A percentile compares a stretch with the other conserved stretches of the same genome.
Evolutionary conservation across 257 asterid genomes (phyloP).

Genomic region (Capsicum pubescens): DNA sequence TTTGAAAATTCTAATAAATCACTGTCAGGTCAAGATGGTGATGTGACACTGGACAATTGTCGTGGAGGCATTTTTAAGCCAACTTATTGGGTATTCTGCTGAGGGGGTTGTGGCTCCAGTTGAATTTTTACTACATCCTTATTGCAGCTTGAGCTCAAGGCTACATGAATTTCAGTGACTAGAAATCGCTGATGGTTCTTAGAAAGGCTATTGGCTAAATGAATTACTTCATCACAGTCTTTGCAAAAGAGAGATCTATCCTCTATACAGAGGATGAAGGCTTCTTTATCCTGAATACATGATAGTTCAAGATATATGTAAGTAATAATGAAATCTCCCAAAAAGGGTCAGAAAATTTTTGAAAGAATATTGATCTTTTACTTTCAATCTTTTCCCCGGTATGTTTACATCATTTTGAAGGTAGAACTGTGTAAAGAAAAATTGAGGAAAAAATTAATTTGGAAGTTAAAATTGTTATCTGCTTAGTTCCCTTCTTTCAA

Average conservation of each 20-base stretch:
- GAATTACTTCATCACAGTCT: conserved; percentile 89
- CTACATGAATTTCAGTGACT: conserved; percentile 96
- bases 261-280: conserved; percentile 97
- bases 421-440: neutral
- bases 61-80: conserved; percentile 44
- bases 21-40: conserved; percentile 81
- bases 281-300: conserved; percentile 69
- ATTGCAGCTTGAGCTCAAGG: conserved; percentile 60
- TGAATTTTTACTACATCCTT: conserved; percentile 43
- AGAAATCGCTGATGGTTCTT: conserved; percentile 88
- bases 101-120: conserved; percentile 71
- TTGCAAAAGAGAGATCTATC: conserved; percentile 95
- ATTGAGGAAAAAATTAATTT: no score
- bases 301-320: neutral
- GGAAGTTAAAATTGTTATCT: no score
- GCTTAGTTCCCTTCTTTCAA: no score
- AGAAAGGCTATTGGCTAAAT: conserved; percentile 72
- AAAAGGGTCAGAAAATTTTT: neutral
- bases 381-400: neutral
- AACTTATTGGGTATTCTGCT: conserved; percentile 45
- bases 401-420: neutral
- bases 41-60: conserved; percentile 48
- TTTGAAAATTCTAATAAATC: conserved; percentile 80
- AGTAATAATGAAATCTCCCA: neutral
- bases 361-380: neutral